Base-by-base conservation (phyloP, 2,329 filamentous ascomycete species). In the Paecilomyces sp. region DNA sequence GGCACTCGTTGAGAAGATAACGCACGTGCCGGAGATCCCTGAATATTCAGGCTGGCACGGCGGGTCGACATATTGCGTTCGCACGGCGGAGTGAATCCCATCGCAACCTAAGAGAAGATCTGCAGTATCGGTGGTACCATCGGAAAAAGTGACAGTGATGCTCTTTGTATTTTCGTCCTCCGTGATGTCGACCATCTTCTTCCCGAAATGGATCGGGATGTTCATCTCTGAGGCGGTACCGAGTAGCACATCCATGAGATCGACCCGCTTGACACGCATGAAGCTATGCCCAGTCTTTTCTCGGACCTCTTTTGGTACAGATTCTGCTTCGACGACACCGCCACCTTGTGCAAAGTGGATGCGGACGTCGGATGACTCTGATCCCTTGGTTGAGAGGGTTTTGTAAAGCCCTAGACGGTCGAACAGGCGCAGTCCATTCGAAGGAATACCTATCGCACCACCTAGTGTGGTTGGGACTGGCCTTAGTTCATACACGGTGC, bases 71-170 rank as follows among this genome's bases (percentile, higher is more conserved):
- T 73, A 64, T 4, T 66, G 51, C n/a, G 54, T 66, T 7, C 75
- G 70, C 5, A 75, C 72, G 11, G 65, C 60, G 1, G 73, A 76
- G 60, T 77, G 75, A 8, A 77, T 72, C 1, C 75, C 75, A 60
- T 77, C 75, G 61, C 73, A 75, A 5, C 74, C 75, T n/a, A 77
- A 62, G 1, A 73, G 41, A 4, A 47, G n/a, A 9, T 47, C 41
- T 47, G 41, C 41, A 4, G 41, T 18, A n/a, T 47, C 41, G 41
- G 1, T 47, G 1, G 41, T 47, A 3, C 41, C 41, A n/a, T 47
- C 41, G 41, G 41, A 47, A 18, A 47, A 47, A 18, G n/a, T 11
- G 15, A 47, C n/a, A 3, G 15, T 47, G 41, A 47, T 47, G 41
- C 7, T 47, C 41, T 47, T 47, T 3, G 41, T 31, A 30, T 64